Conservation (phyloP, 2,329 filamentous ascomycete species). For the Aspergillus clavatus region DNA sequence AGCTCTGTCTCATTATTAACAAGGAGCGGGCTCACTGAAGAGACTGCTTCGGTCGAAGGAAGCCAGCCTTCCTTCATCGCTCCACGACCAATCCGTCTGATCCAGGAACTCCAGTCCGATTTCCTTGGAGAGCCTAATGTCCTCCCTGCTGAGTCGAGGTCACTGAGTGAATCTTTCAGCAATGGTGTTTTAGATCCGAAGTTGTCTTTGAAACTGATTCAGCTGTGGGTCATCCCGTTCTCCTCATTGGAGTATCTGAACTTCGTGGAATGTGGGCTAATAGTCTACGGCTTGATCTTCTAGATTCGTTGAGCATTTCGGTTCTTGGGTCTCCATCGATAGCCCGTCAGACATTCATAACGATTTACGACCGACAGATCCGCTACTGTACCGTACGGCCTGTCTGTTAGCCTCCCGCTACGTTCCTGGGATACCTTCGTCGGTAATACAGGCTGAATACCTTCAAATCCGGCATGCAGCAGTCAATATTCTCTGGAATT, state of each 20-base stretch:
- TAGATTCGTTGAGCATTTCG: constrained; percentile 32
- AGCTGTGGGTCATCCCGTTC: constrained; percentile 20
- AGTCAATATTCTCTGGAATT: constrained; percentile 27
- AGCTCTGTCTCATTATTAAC: constrained; percentile 16
- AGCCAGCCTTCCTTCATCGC: constrained; percentile 18
- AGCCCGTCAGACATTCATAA: constrained; percentile 25
- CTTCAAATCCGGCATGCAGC: constrained; percentile 30
- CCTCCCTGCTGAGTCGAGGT: constrained; percentile 19
- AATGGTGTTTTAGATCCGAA: constrained; percentile 29
- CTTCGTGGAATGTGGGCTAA: constrained; percentile 3
- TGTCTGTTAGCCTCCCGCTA: constrained; percentile 32
- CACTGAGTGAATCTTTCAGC: constrained; percentile 23
- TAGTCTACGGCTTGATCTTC: neutral
- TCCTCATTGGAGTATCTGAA: neutral
- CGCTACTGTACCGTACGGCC: constrained; percentile 31
- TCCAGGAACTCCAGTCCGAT: constrained; percentile 30
- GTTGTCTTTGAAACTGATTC: constrained; percentile 28
- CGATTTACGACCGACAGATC: constrained; percentile 19
- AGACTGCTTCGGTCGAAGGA: constrained; percentile 17
- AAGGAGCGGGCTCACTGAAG: constrained; percentile 22
- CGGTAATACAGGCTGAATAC: constrained; percentile 26
- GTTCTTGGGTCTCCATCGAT: constrained; percentile 29
- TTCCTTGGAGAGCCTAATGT: constrained; percentile 26
- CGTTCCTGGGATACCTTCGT: constrained; percentile 27
- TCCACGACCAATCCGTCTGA: constrained; percentile 29